Evolutionary conservation across 1,284 basidiomycete species (phyloP).

Genomic region (Cerioporus squamosus): DNA sequence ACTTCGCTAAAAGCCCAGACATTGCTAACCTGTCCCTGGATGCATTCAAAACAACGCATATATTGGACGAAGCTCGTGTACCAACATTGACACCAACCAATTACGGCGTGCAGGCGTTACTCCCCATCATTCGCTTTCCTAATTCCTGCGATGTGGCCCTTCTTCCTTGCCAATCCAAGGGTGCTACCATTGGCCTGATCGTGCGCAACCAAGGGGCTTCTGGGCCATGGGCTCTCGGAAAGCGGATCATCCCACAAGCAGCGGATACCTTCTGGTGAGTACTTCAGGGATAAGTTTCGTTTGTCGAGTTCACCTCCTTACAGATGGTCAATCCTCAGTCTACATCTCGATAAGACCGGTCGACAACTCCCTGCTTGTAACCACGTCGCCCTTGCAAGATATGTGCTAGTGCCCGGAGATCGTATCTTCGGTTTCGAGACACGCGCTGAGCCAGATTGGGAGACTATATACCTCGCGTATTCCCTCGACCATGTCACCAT

Average conservation of each 20-base stretch:
- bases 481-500: too few relatives aligned
- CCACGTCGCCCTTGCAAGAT: too few relatives aligned
- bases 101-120: not conserved
- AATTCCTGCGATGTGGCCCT: not conserved
- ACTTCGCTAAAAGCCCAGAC: not conserved
- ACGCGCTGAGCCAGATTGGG: too few relatives aligned
- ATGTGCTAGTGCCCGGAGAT: too few relatives aligned
- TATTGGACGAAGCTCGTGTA: too few relatives aligned
- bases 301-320: not conserved
- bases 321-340: too few relatives aligned
- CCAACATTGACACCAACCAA: not conserved
- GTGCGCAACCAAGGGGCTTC: not conserved
- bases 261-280: too few relatives aligned
- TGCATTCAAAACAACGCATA: too few relatives aligned
- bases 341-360: too few relatives aligned
- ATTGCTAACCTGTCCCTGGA: not conserved
- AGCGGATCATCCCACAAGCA: not conserved
- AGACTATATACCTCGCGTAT: too few relatives aligned
- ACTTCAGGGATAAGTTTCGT: not conserved
- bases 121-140: not conserved
- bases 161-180: not conserved
- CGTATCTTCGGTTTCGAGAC: too few relatives aligned
- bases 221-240: not conserved
- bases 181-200: not conserved
- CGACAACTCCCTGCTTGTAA: too few relatives aligned